Evolutionary conservation across 192 early-diverging fungal genomes (phyloP).

Genomic region (Gonapodya prolifera): DNA sequence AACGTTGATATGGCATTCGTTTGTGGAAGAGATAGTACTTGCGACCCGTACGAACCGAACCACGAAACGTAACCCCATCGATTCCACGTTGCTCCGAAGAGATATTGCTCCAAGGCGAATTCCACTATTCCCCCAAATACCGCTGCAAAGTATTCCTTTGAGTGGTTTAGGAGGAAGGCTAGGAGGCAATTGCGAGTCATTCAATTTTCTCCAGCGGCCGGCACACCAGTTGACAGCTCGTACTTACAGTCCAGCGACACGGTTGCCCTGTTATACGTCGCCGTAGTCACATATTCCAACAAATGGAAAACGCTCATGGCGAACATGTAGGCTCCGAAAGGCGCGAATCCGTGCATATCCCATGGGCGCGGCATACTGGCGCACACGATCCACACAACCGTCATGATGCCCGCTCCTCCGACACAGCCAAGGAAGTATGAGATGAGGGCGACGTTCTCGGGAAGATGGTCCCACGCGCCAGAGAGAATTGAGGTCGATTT

Average conservation of each 20-base stretch:
- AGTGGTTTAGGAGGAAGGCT: slow-evolving; percentile 66
- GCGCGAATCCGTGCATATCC: too few species aligned
- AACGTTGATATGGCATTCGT: slow-evolving; percentile 6
- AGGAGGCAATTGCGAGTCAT: slow-evolving; percentile 11
- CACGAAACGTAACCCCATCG: slow-evolving; percentile 12
- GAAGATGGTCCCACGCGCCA: too few species aligned
- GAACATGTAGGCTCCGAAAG: slow-evolving; percentile 58
- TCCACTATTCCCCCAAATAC: slow-evolving; percentile 51
- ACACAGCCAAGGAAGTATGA: too few species aligned
- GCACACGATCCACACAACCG: too few species aligned
- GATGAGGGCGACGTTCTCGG: too few species aligned
- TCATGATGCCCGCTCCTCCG: too few species aligned
- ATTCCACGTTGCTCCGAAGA: slow-evolving; percentile 19
- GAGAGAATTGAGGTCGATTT: too few species aligned
- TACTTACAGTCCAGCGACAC: slow-evolving; percentile 58
- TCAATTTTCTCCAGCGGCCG: not conserved
- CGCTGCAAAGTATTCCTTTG: slow-evolving; percentile 55
- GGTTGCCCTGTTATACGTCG: slow-evolving; percentile 57
- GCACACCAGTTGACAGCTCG: not conserved
- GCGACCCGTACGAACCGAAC: slow-evolving; percentile 21
- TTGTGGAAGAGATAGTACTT: not conserved
- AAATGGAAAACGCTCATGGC: slow-evolving; percentile 65
- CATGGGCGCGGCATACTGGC: too few species aligned
- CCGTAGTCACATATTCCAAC: slow-evolving; percentile 77
- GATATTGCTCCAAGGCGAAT: slow-evolving; percentile 50